These are phyloP conservation scores for Odontarrhena argentea DNA, from an alignment of 345 rosid genomes.

Conservation along the genomic window DNA sequence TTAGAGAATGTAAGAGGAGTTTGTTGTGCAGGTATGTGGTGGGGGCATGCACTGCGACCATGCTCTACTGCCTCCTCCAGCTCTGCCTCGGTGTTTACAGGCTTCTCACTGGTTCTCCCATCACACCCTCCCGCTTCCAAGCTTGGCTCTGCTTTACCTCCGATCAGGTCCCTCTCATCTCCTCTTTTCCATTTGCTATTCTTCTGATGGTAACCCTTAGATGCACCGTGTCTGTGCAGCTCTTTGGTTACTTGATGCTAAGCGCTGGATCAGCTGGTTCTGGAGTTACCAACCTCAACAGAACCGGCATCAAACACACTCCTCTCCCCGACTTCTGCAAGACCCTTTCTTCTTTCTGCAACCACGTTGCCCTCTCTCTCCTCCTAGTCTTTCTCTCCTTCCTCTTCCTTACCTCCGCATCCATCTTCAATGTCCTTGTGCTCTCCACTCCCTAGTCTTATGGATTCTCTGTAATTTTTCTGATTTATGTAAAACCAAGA, in stretches of 20 bases:
- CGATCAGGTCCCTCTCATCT: constrained; percentile 63
- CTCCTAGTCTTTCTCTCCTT: constrained; percentile 66
- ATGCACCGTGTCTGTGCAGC: constrained; percentile 41
- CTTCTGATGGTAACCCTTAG: constrained; percentile 4
- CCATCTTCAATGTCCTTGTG: constrained; percentile 61
- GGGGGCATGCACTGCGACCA: constrained; percentile 60
- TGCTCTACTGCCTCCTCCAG: constrained; percentile 64
- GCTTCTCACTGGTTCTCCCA: constrained; percentile 53
- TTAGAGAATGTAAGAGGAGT: constrained; percentile 12
- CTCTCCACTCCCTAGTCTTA: constrained; percentile 47
- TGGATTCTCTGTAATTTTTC: constrained; percentile 1
- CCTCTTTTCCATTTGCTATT: neutral
- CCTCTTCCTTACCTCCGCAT: constrained; percentile 56
- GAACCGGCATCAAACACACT: constrained; percentile 70
- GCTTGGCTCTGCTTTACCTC: constrained; percentile 80
- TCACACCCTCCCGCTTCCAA: constrained; percentile 58
- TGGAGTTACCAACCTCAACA: constrained; percentile 79
- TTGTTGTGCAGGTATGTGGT: constrained; percentile 64
- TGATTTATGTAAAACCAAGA: constrained; percentile 13
- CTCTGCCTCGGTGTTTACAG: constrained; percentile 52
- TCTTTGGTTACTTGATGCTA: constrained; percentile 62
- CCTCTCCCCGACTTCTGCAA: constrained; percentile 85
- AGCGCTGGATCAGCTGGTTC: constrained; percentile 84
- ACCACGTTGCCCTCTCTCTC: constrained; percentile 68
- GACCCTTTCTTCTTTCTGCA: constrained; percentile 67